Evolutionary conservation across 2,329 filamentous ascomycete species (phyloP).

Genomic region (Aureobasidium sp.): DNA sequence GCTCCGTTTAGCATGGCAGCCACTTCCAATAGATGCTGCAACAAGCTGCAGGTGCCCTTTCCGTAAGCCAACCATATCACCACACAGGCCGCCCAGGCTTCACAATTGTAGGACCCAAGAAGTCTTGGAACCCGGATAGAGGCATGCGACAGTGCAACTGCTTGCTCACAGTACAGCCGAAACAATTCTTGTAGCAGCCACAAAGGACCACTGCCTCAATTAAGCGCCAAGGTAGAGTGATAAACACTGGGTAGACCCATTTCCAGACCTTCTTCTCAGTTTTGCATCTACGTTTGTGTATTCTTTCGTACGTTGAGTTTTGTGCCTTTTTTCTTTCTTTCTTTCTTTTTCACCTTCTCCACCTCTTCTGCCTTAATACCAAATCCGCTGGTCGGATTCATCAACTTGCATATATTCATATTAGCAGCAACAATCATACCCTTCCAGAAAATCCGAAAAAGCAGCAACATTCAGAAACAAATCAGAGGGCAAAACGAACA

Average conservation of each 20-base stretch:
- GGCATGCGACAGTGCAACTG: not conserved
- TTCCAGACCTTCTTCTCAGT: slow-evolving; percentile 20
- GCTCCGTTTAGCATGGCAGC: not conserved
- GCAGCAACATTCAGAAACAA: slow-evolving; percentile 13
- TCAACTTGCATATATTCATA: slow-evolving; percentile 16
- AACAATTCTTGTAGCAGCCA: slow-evolving; percentile 7
- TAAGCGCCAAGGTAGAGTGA: slow-evolving; percentile 12
- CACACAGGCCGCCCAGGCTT: not conserved
- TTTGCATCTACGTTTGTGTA: slow-evolving; percentile 19
- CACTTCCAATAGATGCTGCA: slow-evolving; percentile 11
- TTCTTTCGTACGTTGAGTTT: slow-evolving; percentile 20
- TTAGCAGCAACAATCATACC: slow-evolving; percentile 5
- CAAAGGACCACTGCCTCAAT: slow-evolving; percentile 10
- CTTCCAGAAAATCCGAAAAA: not conserved
- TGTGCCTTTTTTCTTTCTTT: slow-evolving; percentile 24
- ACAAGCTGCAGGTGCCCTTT: not conserved
- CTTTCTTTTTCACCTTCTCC: slow-evolving; percentile 22
- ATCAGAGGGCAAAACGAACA: slow-evolving; percentile 3
- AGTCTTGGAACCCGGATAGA: slow-evolving; percentile 1
- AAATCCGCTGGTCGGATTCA: slow-evolving; percentile 40
- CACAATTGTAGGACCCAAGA: not conserved
- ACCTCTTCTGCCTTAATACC: slow-evolving; percentile 22
- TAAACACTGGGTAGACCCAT: slow-evolving; percentile 8
- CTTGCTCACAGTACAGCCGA: not conserved
- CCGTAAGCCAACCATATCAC: not conserved